These are phyloP conservation scores for Porodaedalea pini DNA, from an alignment of 1,284 basidiomycete species.

Conservation along the genomic window DNA sequence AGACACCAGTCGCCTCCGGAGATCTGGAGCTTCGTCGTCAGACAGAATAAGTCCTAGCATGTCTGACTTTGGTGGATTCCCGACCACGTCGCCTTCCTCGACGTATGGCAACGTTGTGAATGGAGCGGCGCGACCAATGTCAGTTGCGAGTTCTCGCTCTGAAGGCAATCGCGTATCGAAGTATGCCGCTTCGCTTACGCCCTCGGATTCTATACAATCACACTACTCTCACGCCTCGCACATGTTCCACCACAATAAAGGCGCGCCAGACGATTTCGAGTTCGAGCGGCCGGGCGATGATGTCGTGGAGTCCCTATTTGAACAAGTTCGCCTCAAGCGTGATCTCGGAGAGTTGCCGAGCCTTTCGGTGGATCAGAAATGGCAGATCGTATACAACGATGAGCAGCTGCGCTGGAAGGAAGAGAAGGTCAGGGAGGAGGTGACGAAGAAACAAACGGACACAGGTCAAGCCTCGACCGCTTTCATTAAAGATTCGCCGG, in stretches of 20 bases:
- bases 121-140: constrained; percentile 47
- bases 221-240: constrained; percentile 54
- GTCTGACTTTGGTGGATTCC: constrained; percentile 32
- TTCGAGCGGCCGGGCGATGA: constrained; percentile 74
- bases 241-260: constrained; percentile 49
- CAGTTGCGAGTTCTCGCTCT: constrained; percentile 54
- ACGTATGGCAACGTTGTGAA: constrained; percentile 25
- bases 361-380: constrained; percentile 83
- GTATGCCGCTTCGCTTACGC: constrained; percentile 54
- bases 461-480: constrained; percentile 45
- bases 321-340: constrained; percentile 66
- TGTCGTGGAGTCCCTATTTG: constrained; percentile 76
- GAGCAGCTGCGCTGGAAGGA: constrained; percentile 80
- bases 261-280: constrained; percentile 56
- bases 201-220: constrained; percentile 46
- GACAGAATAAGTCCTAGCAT: constrained; percentile 27
- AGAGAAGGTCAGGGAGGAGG: constrained; percentile 57
- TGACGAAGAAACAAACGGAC: constrained; percentile 56
- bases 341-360: constrained; percentile 58
- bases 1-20: constrained; percentile 40
- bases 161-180: constrained; percentile 58
- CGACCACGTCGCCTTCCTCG: constrained; percentile 33
- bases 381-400: constrained; percentile 86
- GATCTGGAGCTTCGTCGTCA: constrained; percentile 49
- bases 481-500: constrained; percentile 64